These are phyloP conservation scores for Ligustrum vulgare DNA, from an alignment of 257 asterid species.

Conservation along the genomic window DNA sequence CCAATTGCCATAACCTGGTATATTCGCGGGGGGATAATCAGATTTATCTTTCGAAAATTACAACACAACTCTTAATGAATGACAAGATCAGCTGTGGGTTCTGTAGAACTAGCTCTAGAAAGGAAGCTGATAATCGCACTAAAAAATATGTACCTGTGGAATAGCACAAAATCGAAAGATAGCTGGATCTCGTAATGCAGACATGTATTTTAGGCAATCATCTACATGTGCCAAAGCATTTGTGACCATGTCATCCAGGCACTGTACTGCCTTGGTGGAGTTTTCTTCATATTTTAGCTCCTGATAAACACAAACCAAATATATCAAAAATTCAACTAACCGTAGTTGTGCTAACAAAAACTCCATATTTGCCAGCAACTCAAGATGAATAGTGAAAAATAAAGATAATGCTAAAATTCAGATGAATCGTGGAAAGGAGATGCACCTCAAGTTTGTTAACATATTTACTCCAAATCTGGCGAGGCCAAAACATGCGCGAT, in stretches of 20 bases:
- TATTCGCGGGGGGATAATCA: conserved; percentile 23
- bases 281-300: conserved; percentile 79
- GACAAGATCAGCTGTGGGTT: conserved; percentile 10
- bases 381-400: neutral
- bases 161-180: conserved; percentile 94
- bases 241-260: conserved; percentile 96
- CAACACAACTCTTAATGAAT: neutral
- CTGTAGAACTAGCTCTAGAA: neutral
- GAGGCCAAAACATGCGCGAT: conserved; percentile 99
- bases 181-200: conserved; percentile 69
- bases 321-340: conserved; percentile 17
- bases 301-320: conserved; percentile 43
- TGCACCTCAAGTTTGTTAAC: conserved; percentile 87
- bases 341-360: conserved; percentile 5
- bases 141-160: conserved; percentile 70
- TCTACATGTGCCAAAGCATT: conserved; percentile 80
- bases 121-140: conserved; percentile 8
- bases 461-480: conserved; percentile 90
- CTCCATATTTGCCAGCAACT: neutral
- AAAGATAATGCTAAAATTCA: neutral
- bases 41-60: conserved; percentile 11
- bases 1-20: conserved; percentile 96
- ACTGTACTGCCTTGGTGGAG: conserved; percentile 87
- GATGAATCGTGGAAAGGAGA: conserved; percentile 15
- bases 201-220: conserved; percentile 78